These are phyloP conservation scores for Aspergillus felis DNA, from an alignment of 2,329 filamentous ascomycete species.

Conservation along the genomic window DNA sequence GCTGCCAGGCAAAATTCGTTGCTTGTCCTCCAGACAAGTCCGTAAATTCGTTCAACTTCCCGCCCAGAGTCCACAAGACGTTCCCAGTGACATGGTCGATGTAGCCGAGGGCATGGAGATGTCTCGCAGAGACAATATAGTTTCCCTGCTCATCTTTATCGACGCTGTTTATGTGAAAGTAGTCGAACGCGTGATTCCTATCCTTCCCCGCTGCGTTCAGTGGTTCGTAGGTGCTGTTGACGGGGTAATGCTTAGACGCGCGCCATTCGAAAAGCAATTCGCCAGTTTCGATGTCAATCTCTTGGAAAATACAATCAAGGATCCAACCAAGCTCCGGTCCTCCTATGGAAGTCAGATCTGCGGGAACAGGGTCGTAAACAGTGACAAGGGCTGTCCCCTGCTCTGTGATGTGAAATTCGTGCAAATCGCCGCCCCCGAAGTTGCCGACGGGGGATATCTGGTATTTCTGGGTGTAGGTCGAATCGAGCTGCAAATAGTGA, in stretches of 20 bases:
- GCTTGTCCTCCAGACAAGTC: conserved; percentile 42
- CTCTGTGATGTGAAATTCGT: conserved; percentile 31
- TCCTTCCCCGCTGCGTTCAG: conserved; percentile 6
- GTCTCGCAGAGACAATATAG: conserved; percentile 52
- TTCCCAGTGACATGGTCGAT: conserved; percentile 47
- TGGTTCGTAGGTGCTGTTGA: conserved; percentile 19
- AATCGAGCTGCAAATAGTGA: conserved; percentile 16
- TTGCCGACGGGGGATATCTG: conserved; percentile 17
- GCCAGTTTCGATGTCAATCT: conserved; percentile 42
- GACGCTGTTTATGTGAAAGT: conserved; percentile 56
- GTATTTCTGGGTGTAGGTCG: conserved; percentile 19
- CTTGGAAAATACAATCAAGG: conserved; percentile 42
- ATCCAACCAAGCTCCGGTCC: conserved; percentile 39
- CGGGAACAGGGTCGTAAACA: conserved; percentile 25
- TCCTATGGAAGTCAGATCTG: conserved; percentile 30
- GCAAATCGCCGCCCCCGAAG: conserved; percentile 25
- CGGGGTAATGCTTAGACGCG: conserved; percentile 28
- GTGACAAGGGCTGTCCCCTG: conserved; percentile 29
- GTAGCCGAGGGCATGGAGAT: conserved; percentile 46
- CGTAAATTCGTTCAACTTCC: conserved; percentile 45
- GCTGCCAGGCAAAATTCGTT: conserved; percentile 42
- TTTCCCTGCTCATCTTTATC: conserved; percentile 50
- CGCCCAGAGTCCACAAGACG: conserved; percentile 53
- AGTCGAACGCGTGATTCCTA: conserved; percentile 45
- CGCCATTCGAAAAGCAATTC: conserved; percentile 43